A percentile compares a stretch with the other conserved stretches of the same genome.
These are phyloP conservation scores for Mollisiaceae sp. DNA, from an alignment of 2,329 filamentous ascomycete genomes.

Conservation along the genomic window DNA sequence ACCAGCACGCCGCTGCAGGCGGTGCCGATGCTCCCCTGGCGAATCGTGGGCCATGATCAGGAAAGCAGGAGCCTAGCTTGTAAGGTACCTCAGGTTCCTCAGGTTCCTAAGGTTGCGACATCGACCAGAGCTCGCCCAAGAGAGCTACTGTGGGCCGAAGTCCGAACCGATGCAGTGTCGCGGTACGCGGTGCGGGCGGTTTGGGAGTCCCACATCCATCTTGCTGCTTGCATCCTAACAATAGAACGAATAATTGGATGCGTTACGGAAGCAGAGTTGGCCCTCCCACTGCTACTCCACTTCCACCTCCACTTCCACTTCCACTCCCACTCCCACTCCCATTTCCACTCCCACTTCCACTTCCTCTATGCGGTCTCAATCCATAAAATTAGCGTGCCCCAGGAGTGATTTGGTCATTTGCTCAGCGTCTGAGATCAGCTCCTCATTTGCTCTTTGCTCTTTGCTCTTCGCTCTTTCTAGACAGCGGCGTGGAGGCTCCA, in stretches of 20 bases:
- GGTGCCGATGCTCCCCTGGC: background rate
- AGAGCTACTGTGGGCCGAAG: background rate
- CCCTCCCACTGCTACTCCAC: too few relatives aligned
- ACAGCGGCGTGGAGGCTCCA: background rate
- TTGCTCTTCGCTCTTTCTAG: background rate
- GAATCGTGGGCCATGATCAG: background rate
- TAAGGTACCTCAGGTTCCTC: too few relatives aligned
- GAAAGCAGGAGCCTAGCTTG: conserved; percentile 1
- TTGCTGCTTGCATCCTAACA: background rate
- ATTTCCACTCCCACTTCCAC: conserved; percentile 1
- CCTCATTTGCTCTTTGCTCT: conserved; percentile 7
- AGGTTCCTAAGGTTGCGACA: too few relatives aligned
- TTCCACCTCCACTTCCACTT: too few relatives aligned
- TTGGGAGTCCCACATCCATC: background rate
- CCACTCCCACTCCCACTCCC: background rate
- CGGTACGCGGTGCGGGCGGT: background rate
- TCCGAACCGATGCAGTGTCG: background rate
- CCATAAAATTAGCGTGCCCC: background rate
- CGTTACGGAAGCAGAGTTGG: conserved; percentile 1
- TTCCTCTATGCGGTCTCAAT: background rate
- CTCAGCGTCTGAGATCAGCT: conserved; percentile 12
- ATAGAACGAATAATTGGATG: conserved; percentile 13
- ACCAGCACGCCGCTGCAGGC: background rate
- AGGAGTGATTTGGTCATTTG: conserved; percentile 13
- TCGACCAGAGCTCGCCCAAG: background rate